Base-by-base conservation (phyloP, 2,329 filamentous ascomycete species). In the Cladosporium austrohemisphaericum region DNA sequence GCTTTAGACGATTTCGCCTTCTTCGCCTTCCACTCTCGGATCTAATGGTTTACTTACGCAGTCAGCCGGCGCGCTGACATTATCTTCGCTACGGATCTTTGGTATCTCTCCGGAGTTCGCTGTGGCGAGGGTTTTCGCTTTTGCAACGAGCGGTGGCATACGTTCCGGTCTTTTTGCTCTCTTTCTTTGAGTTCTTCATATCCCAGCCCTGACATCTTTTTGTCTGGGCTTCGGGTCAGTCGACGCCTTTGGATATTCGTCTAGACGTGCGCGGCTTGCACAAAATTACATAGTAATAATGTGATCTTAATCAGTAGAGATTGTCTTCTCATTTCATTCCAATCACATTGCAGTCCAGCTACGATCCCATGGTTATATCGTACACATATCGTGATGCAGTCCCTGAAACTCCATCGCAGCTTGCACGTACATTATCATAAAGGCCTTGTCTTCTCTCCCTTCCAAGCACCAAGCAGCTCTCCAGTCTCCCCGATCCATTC, bases 401-500 rank as follows among this genome's bases (percentile, higher is more conserved):
- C 23, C 22, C 13, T n/a, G 28, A 23, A 8, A 26, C 20, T 14
- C n/a, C n/a, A n/a, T n/a, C n/a, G n/a, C n/a, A n/a, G n/a, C n/a
- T n/a, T n/a, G n/a, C 16, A 36, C 5, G 13, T 16, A 36, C 33
- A 36, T 16, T 2, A 36, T 63, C 57, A 65, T 54, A 64, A 50
- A n/a, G 70, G 72, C 58, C 76, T 75, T 41, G 76, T 76, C 55
- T 72, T 73, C 52, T 83, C 79, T 2, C 77, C 78, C 56, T 73
- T 77, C 79, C 80, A 81, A 32, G 83, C 69, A 0, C 81, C 81
- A 75, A 84, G 75, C 22, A 81, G 63, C 59, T 83, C 78, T 2
- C 80, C 80, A 19, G 76, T 83, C 62, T 74, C 57, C 65, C 80
- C 73, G 57, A 84, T 71, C 83, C 83, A 87, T 52, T 86, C 85